These are phyloP conservation scores for Periconia macrospinosa DNA, from an alignment of 2,329 filamentous ascomycete genomes.

Conservation along the genomic window DNA sequence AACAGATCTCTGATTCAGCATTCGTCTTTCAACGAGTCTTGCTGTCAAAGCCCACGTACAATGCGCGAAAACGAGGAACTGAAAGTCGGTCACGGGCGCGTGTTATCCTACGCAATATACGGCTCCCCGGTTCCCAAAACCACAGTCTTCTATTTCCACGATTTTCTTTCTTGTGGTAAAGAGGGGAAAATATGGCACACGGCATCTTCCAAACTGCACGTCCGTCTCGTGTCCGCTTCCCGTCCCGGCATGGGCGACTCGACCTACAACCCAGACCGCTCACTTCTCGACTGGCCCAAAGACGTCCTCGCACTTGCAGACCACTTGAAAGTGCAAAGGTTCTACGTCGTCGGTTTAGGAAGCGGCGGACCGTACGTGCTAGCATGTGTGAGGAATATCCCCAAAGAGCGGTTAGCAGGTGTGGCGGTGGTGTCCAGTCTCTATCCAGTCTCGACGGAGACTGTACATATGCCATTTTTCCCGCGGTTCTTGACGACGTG, in stretches of 20 bases:
- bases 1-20: neutral
- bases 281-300: slow-evolving; percentile 45
- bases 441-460: slow-evolving; percentile 28
- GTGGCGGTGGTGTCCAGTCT: slow-evolving; percentile 28
- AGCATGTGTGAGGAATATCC: slow-evolving; percentile 48
- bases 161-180: slow-evolving; percentile 48
- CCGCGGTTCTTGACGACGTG: slow-evolving; percentile 22
- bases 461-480: slow-evolving; percentile 27
- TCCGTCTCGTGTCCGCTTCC: slow-evolving; percentile 48
- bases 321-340: slow-evolving; percentile 45
- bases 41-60: neutral
- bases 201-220: slow-evolving; percentile 32
- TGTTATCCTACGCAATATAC: slow-evolving; percentile 49
- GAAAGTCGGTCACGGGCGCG: slow-evolving; percentile 44
- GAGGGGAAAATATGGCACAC: slow-evolving; percentile 43
- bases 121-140: slow-evolving; percentile 45
- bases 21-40: neutral
- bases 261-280: slow-evolving; percentile 41
- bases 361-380: slow-evolving; percentile 54
- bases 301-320: slow-evolving; percentile 47
- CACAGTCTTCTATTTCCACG: slow-evolving; percentile 48
- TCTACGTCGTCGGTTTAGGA: slow-evolving; percentile 49
- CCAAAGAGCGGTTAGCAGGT: slow-evolving; percentile 27
- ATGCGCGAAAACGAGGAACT: slow-evolving; percentile 31
- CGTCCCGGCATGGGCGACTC: slow-evolving; percentile 50